A percentile compares a stretch with the other conserved stretches of the same genome.
Evolutionary conservation across 2,329 filamentous ascomycete species (phyloP).

Genomic region (Scedosporium dehoogii): DNA sequence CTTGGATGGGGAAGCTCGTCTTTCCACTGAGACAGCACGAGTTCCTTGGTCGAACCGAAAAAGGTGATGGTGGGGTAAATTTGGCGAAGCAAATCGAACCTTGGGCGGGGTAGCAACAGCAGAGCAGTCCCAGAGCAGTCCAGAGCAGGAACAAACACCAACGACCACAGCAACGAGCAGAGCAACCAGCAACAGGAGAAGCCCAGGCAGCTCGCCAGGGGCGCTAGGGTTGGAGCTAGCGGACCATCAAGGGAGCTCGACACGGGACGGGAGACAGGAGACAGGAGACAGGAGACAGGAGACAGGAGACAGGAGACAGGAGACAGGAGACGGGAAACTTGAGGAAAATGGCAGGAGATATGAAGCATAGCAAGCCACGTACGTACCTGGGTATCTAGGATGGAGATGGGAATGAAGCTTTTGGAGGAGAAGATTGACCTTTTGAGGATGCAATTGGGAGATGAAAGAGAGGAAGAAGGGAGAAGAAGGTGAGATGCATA

Average conservation of each 20-base stretch:
- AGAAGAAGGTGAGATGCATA: not conserved
- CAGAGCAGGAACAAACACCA: too few species aligned
- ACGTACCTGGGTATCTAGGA: not conserved
- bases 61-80: constrained; percentile 1
- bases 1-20: constrained; percentile 1
- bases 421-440: not conserved
- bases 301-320: not conserved
- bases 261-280: not conserved
- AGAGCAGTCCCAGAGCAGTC: not conserved
- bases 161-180: too few species aligned
- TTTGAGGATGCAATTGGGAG: not conserved
- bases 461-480: not conserved
- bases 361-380: not conserved
- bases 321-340: too few species aligned
- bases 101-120: constrained; percentile 1
- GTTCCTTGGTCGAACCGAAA: not conserved
- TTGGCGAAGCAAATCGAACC: not conserved
- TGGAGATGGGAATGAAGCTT: not conserved
- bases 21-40: not conserved
- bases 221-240: not conserved
- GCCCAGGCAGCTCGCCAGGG: too few species aligned
- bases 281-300: too few species aligned
- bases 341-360: not conserved
- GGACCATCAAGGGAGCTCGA: constrained; percentile 4
- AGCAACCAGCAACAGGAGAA: too few species aligned